These are phyloP conservation scores for Pythium coloratum DNA, from an alignment of 352 stramenopile species.

Conservation along the genomic window DNA sequence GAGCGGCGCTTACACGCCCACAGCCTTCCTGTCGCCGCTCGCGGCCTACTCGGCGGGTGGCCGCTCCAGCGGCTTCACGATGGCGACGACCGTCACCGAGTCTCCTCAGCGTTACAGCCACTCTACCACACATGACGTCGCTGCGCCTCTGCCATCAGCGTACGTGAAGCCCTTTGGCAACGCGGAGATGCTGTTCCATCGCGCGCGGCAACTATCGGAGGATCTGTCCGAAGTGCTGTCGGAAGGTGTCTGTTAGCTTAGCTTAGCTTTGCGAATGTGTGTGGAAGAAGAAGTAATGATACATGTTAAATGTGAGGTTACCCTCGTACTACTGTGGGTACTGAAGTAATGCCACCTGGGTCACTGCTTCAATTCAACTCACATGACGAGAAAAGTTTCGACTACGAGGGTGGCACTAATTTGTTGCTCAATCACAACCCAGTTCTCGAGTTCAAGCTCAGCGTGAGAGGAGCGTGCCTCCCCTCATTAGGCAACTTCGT, in stretches of 20 bases:
- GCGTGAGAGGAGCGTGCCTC: not conserved
- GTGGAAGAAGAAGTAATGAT: constrained; percentile 7
- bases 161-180: constrained; percentile 71
- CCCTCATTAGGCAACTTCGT: constrained; percentile 22
- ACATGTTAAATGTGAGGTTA: constrained; percentile 2
- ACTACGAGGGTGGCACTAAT: constrained; percentile 4
- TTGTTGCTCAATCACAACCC: constrained; percentile 12
- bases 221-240: constrained; percentile 74
- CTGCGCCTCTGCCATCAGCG: constrained; percentile 41
- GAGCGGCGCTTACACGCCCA: constrained; percentile 33
- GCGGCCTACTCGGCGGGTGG: constrained; percentile 35
- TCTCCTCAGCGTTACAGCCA: constrained; percentile 30
- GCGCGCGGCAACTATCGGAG: constrained; percentile 67
- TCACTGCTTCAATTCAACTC: constrained; percentile 8
- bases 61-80: constrained; percentile 26
- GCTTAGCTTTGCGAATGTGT: not conserved
- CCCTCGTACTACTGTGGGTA: constrained; percentile 10
- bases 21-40: constrained; percentile 51
- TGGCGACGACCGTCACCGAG: constrained; percentile 27
- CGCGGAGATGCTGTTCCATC: constrained; percentile 65
- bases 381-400: not conserved
- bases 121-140: constrained; percentile 37
- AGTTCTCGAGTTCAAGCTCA: not conserved
- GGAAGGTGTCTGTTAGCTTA: constrained; percentile 81
- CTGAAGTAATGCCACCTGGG: constrained; percentile 5